These are phyloP conservation scores for Tylopilus sp. DNA, from an alignment of 768 basidiomycete species.

Conservation along the genomic window DNA sequence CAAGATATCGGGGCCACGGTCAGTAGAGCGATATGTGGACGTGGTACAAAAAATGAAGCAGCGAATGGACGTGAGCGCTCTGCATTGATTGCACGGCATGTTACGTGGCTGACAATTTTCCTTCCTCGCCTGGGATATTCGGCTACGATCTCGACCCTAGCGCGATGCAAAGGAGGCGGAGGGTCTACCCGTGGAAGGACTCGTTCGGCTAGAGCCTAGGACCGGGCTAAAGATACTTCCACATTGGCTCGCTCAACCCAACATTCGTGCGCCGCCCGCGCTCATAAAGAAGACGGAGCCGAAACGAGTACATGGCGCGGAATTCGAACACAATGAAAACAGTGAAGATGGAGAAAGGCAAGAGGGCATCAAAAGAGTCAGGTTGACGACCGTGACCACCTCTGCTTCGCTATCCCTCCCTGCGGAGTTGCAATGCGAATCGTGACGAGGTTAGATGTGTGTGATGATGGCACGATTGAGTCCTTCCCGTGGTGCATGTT, in stretches of 20 bases:
- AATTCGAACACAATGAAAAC: not conserved
- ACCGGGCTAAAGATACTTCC: slow-evolving; percentile 56
- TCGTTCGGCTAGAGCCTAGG: slow-evolving; percentile 40
- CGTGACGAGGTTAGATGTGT: not conserved
- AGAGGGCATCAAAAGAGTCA: slow-evolving; percentile 12
- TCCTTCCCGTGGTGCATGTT: too few relatives aligned
- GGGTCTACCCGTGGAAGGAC: slow-evolving; percentile 30
- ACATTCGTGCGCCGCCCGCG: slow-evolving; percentile 35
- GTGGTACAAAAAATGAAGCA: slow-evolving; percentile 58
- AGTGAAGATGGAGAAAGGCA: not conserved
- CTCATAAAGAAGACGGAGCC: not conserved
- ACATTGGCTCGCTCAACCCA: slow-evolving; percentile 71
- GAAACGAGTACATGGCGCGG: slow-evolving; percentile 5
- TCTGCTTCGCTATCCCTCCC: not conserved
- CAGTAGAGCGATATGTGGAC: slow-evolving; percentile 40
- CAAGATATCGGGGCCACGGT: slow-evolving; percentile 33
- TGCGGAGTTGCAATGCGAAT: not conserved
- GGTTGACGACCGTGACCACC: not conserved
- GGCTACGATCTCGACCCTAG: slow-evolving; percentile 21
- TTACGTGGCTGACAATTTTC: not conserved
- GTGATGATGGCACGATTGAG: not conserved
- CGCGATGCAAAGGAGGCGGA: slow-evolving; percentile 43
- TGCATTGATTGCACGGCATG: not conserved
- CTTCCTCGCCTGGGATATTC: not conserved
- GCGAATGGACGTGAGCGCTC: slow-evolving; percentile 49